Evolutionary conservation across 805 yeast species (phyloP), one percentile per base, ranked within the genome.

Genomic region (Saturnispora zaruensis): DNA sequence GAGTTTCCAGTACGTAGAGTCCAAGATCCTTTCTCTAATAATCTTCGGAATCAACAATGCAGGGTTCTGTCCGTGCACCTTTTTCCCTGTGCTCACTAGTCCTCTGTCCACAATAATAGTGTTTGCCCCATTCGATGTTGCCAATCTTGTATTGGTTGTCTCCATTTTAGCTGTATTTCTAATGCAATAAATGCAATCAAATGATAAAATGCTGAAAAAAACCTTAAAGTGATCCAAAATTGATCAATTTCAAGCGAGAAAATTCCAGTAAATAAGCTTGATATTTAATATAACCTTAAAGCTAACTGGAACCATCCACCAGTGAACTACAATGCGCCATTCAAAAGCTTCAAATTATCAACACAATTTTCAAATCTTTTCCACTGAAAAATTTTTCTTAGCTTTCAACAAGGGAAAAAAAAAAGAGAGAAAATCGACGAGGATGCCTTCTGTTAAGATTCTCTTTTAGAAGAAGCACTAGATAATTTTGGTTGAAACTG

Each of bases 11-110:
- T 78, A 81, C 3, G 76, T 55, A 1, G 80, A 72, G 52, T 78
- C 84, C 36, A 72, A 67, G 0, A 81, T 77, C 21, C 78, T 65
- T 54, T 80, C 85, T 46, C 82, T 61, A 6, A 75, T 66, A 53
- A 82, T 79, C 59, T 78, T 79, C 53, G 79, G 85, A 3, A 80
- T 61, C n/a, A 78, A 61, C n/a, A 68, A 57, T 3, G 74, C 73
- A 3, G 80, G 74, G 55, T 76, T 76, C 7, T 71, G 62, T 3
- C 77, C 77, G 48, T 74, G 76, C 23, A 69, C 57, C 45, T 58
- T 59, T 2, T 40, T 47, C 1, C 57, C 59, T n/a, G 55, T 53
- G 6, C 48, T 52, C 0, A 66, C 65, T 25, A 70, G 45, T 1
- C 73, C 73, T 44, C 74, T 54, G 46, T 70, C 74, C 2, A 64